A percentile compares a stretch with the other conserved stretches of the same genome.
Conservation (phyloP, 148 eudicot species). For the Dysphania ambrosioides region DNA sequence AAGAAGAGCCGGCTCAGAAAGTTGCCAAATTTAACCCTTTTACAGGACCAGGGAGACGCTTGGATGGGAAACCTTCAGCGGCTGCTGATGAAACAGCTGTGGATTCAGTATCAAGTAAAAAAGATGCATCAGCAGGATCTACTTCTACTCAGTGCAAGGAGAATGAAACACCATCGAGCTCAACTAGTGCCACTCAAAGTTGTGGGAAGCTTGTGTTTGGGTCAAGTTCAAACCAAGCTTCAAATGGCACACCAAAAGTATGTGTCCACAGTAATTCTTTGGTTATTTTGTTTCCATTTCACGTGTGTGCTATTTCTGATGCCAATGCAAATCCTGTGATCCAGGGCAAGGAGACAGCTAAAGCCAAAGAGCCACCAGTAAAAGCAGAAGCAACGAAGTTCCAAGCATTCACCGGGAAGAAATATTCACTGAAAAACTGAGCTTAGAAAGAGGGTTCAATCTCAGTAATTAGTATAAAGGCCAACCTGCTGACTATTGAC, state of each 20-base stretch:
- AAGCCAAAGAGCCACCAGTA: constrained; percentile 22
- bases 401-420: constrained; percentile 42
- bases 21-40: constrained; percentile 32
- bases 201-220: constrained; percentile 37
- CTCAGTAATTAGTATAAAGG: constrained; percentile 5
- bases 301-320: not conserved
- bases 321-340: not conserved
- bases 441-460: not conserved
- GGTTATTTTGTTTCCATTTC: not conserved
- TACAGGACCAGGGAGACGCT: constrained; percentile 34
- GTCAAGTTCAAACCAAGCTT: constrained; percentile 20
- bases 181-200: constrained; percentile 1
- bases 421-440: constrained; percentile 30
- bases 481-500: constrained; percentile 5
- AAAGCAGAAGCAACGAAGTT: constrained; percentile 33
- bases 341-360: constrained; percentile 19
- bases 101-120: constrained; percentile 12
- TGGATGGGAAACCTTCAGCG: constrained; percentile 33
- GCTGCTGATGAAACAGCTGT: constrained; percentile 20
- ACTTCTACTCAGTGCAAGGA: constrained; percentile 22
- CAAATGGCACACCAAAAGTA: constrained; percentile 28
- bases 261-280: not conserved
- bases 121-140: constrained; percentile 16
- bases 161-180: constrained; percentile 28
- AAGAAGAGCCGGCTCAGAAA: constrained; percentile 30